These are phyloP conservation scores for Colletotrichum sp. DNA, from an alignment of 2,329 filamentous ascomycete species.

Conservation along the genomic window DNA sequence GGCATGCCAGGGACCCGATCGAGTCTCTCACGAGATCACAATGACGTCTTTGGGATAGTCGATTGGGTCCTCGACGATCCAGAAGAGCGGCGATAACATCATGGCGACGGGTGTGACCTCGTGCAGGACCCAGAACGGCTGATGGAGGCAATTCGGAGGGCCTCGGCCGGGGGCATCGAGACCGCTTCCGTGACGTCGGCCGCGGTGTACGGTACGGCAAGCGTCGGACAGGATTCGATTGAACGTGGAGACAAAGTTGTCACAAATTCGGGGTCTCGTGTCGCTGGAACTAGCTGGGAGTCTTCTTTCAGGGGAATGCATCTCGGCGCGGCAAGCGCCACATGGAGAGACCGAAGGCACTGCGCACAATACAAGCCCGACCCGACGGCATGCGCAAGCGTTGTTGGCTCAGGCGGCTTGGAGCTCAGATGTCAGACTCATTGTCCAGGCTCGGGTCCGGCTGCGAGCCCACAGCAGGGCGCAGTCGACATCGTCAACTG, in stretches of 20 bases:
- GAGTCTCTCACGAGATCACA: conserved; percentile 12
- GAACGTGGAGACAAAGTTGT: background rate
- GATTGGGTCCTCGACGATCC: background rate
- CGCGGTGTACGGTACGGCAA: conserved; percentile 10
- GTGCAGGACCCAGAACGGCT: background rate
- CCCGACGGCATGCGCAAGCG: background rate
- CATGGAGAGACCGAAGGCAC: conserved; percentile 5
- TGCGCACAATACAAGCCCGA: background rate
- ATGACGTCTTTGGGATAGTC: conserved; percentile 17
- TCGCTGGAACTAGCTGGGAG: background rate
- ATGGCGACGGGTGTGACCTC: background rate
- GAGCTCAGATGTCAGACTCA: background rate
- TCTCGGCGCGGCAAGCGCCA: conserved; percentile 15
- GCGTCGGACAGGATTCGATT: conserved; percentile 1
- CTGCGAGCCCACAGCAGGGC: conserved; percentile 11
- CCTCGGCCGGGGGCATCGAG: conserved; percentile 1
- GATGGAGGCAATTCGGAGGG: background rate
- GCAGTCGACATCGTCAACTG: conserved; percentile 11
- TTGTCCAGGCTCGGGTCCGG: background rate
- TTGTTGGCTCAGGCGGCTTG: background rate
- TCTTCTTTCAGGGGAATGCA: background rate
- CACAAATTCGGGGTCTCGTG: background rate
- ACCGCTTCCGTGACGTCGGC: conserved; percentile 13
- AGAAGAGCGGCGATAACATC: conserved; percentile 4
- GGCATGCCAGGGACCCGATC: conserved; percentile 11